Base-by-base conservation (phyloP, 768 basidiomycete genomes). In the Crepidotus variabilis region DNA sequence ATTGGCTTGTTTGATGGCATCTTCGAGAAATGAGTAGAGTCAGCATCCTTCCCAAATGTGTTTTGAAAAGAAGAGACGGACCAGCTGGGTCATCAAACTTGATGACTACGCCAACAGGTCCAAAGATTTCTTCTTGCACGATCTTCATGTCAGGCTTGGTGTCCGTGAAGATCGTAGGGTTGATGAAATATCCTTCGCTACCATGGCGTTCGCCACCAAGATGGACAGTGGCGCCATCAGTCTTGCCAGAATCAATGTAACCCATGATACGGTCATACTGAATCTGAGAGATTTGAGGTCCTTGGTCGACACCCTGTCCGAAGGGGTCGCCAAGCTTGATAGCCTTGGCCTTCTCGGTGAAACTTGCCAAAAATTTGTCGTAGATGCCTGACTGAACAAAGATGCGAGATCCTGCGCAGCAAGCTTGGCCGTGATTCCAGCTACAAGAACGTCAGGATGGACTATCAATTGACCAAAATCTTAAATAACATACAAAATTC, bases 331-430 rank as follows among this genome's bases (percentile, higher is more conserved):
- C 90, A 61, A 82, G 76, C 59, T 81, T 71, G 10, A 67, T 63
- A 53, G 72, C 71, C 57, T 83, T 72, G 62, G 77, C 75, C 66
- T 74, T 72, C 54, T 69, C 75, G 1, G 77, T 75, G 70, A 92
- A 86, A 28, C 60, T 69, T 53, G 71, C 63, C 52, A 93, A 63
- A 76, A 94, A 93, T 59, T 83, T 68, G 69, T 94, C 91, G 72
- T 94, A 93, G 62, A 94, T 83, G 2, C 75, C 72, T 57, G 80
- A 84, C 65, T 94, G 92, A 4, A 94, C 89, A 65, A 80, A 92
- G 64, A 94, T 84, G 58, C 93, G 83, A 20, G 90, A 88, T 9
- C 91, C 88, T 10, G 90, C 90, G 61, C 82, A 83, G 73, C 92
- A 94, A 14, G 79, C 76, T 70, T 94, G 92, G 21, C 92, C 89